A percentile compares a stretch with the other conserved stretches of the same genome.
Conservation (phyloP, 2,329 filamentous ascomycete species). For the Didymella lethalis region DNA sequence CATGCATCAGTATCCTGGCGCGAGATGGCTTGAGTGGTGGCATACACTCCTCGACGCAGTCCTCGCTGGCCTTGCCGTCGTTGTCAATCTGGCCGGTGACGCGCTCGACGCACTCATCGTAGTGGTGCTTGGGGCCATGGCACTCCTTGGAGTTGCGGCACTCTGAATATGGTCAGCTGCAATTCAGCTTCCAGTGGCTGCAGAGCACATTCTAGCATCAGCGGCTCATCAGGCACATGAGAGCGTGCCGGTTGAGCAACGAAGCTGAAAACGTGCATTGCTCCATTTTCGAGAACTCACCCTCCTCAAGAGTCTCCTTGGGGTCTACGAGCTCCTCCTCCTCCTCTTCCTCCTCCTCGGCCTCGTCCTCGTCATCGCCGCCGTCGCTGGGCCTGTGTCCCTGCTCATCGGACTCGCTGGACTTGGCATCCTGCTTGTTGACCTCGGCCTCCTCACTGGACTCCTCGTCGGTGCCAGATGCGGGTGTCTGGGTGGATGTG, state of each 20-base stretch:
- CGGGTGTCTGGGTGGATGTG: constrained; percentile 48
- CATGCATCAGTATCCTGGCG: constrained; percentile 18
- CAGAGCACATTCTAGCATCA: constrained; percentile 4
- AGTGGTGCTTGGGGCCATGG: constrained; percentile 93
- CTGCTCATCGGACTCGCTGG: constrained; percentile 55
- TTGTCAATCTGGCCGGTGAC: constrained; percentile 76
- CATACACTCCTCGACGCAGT: constrained; percentile 99
- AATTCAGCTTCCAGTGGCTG: constrained; percentile 14
- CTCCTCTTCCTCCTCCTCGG: constrained; percentile 76
- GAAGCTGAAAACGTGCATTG: neutral
- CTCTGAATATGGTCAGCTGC: constrained; percentile 64
- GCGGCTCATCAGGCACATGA: constrained; percentile 19
- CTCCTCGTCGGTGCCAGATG: constrained; percentile 56
- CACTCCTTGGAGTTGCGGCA: constrained; percentile 89
- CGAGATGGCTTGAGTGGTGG: constrained; percentile 32
- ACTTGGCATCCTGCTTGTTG: constrained; percentile 53
- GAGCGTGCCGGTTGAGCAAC: neutral
- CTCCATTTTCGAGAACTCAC: constrained; percentile 65
- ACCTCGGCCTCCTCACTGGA: constrained; percentile 52
- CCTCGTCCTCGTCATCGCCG: constrained; percentile 60
- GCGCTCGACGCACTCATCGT: constrained; percentile 95
- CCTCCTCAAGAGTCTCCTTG: constrained; percentile 89
- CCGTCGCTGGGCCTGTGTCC: constrained; percentile 58
- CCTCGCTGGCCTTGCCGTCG: constrained; percentile 81
- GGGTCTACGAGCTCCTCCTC: constrained; percentile 85